Percentiles rank a stretch among this genome's conserved stretches.
These are phyloP conservation scores for Lycium ferocissimum DNA, from an alignment of 257 asterid species.

Conservation along the genomic window DNA sequence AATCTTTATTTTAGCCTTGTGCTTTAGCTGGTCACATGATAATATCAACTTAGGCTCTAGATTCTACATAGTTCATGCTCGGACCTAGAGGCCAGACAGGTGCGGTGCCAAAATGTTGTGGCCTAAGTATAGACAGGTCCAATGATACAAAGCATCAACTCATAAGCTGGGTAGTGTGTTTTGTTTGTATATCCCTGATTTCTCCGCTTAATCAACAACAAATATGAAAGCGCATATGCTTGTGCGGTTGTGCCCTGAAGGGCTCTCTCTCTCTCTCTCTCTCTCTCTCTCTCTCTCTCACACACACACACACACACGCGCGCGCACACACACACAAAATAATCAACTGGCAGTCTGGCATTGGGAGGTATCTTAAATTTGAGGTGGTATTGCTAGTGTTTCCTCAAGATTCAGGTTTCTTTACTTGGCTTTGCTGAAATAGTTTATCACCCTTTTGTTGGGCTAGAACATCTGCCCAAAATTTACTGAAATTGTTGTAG, in stretches of 20 bases:
- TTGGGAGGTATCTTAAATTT: neutral
- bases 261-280: neutral
- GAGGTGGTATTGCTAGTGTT: neutral
- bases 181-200: slow-evolving; percentile 15
- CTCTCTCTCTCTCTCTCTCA: no score
- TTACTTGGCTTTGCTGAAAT: slow-evolving; percentile 1
- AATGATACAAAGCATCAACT: neutral
- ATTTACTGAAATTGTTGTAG: neutral
- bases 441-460: neutral
- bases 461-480: neutral
- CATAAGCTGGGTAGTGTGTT: neutral
- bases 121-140: neutral
- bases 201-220: neutral
- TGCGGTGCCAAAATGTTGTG: no score
- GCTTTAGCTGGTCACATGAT: neutral
- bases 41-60: neutral
- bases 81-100: no score
- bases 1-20: neutral
- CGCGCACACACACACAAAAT: neutral
- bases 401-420: slow-evolving; percentile 1
- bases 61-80: neutral
- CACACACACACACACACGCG: neutral
- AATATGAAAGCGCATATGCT: neutral
- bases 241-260: neutral
- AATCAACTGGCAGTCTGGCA: neutral